Evolutionary conservation across 2,329 filamentous ascomycete genomes (phyloP).

Genomic region (Aspergillus novofumigatus): DNA sequence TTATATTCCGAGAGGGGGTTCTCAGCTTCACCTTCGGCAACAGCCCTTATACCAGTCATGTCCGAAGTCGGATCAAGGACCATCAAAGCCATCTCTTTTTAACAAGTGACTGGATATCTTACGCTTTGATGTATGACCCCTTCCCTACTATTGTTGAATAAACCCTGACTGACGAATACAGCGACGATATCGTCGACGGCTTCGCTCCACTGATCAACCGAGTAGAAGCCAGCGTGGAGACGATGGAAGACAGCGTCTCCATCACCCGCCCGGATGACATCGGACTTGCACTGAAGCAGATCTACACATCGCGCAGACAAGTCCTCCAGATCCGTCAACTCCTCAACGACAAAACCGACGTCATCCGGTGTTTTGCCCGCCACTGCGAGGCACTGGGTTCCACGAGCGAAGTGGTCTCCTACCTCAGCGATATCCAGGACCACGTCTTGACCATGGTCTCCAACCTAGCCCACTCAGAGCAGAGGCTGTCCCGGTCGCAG

Average conservation of each 20-base stretch:
- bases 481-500: slow-evolving; percentile 87
- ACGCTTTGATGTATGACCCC: slow-evolving; percentile 77
- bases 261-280: slow-evolving; percentile 84
- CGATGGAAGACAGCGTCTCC: slow-evolving; percentile 89
- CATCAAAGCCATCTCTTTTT: slow-evolving; percentile 87
- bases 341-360: slow-evolving; percentile 89
- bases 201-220: slow-evolving; percentile 82
- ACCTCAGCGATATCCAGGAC: slow-evolving; percentile 92
- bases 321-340: slow-evolving; percentile 85
- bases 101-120: slow-evolving; percentile 96
- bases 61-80: slow-evolving; percentile 83
- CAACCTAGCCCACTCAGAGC: slow-evolving; percentile 87
- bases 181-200: slow-evolving; percentile 90
- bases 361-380: slow-evolving; percentile 91
- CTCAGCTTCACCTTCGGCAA: slow-evolving; percentile 84
- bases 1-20: slow-evolving; percentile 89
- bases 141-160: not conserved
- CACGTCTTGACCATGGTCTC: slow-evolving; percentile 98
- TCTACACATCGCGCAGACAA: slow-evolving; percentile 83
- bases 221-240: slow-evolving; percentile 78
- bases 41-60: slow-evolving; percentile 77
- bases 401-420: slow-evolving; percentile 86
- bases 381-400: slow-evolving; percentile 91
- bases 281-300: slow-evolving; percentile 73
- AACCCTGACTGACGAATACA: slow-evolving; percentile 27